phyloP scores from a whole-genome alignment of 2,329 filamentous ascomycete species.

The Xylogone sp. region DNA sequence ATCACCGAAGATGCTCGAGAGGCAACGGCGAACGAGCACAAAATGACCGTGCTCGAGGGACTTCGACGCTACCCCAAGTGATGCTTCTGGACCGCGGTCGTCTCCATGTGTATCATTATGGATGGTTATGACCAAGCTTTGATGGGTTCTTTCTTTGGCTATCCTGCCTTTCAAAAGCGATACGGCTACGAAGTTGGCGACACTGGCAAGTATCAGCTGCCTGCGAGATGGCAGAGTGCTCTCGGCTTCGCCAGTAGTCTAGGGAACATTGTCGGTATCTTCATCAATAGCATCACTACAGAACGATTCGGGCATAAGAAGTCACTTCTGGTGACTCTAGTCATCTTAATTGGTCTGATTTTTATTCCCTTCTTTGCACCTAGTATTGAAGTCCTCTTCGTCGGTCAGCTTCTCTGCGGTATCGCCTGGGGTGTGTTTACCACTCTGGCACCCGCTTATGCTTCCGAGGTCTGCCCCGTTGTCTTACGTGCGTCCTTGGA shows the following conservation, averaged over 20 bases:
- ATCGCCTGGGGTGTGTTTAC: conserved; percentile 48
- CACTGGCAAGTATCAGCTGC: conserved; percentile 30
- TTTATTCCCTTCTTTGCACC: conserved; percentile 47
- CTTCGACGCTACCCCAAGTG: conserved; percentile 17
- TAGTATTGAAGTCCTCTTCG: conserved; percentile 39
- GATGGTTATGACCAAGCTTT: conserved; percentile 33
- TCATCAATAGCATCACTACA: conserved; percentile 38
- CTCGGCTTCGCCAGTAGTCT: conserved; percentile 34
- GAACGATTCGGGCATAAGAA: conserved; percentile 44
- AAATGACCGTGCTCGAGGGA: conserved; percentile 15
- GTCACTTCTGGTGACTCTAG: conserved; percentile 31
- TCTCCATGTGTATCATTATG: conserved; percentile 33
- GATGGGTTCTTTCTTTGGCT: conserved; percentile 30
- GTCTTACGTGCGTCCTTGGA: conserved; percentile 17
- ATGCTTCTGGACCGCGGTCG: conserved; percentile 25
- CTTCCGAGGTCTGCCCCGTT: conserved; percentile 20
- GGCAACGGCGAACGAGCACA: conserved; percentile 16
- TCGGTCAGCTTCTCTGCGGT: conserved; percentile 44
- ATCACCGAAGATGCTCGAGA: conserved; percentile 14
- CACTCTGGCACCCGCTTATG: conserved; percentile 27
- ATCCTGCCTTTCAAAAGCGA: conserved; percentile 21
- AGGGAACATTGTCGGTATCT: conserved; percentile 37
- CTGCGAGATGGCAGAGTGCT: conserved; percentile 38
- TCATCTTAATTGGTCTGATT: conserved; percentile 43
- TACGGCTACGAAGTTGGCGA: conserved; percentile 20